phyloP scores from a whole-genome alignment of 805 yeast genomes.

The Ogataea angusta region DNA sequence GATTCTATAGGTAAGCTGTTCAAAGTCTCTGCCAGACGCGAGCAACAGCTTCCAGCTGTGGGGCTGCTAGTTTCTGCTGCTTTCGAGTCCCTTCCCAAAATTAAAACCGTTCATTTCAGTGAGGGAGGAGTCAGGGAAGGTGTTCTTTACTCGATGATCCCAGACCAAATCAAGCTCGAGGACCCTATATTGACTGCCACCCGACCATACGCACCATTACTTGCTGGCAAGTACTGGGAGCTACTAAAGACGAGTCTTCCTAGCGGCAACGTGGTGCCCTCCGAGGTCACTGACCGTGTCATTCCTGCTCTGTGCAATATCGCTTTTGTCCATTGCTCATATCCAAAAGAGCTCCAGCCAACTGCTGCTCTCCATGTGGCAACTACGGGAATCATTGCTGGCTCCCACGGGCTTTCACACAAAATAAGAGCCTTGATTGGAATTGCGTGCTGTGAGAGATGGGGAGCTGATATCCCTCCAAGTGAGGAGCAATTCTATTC shows the following conservation, averaged over 20 bases:
- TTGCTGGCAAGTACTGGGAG: slow-evolving; percentile 54
- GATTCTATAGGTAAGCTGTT: slow-evolving; percentile 44
- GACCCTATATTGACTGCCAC: slow-evolving; percentile 73
- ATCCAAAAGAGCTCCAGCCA: slow-evolving; percentile 73
- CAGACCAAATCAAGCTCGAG: slow-evolving; percentile 53
- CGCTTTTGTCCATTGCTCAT: slow-evolving; percentile 73
- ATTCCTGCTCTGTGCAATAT: slow-evolving; percentile 71
- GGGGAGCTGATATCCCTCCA: slow-evolving; percentile 77
- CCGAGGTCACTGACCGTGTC: slow-evolving; percentile 53
- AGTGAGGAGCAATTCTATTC: slow-evolving; percentile 46
- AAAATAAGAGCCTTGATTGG: slow-evolving; percentile 69
- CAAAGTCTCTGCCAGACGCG: slow-evolving; percentile 63
- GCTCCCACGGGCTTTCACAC: slow-evolving; percentile 73
- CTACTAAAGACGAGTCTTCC: slow-evolving; percentile 60
- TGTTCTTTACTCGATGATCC: slow-evolving; percentile 58
- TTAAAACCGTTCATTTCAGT: slow-evolving; percentile 62
- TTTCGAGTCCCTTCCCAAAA: slow-evolving; percentile 55
- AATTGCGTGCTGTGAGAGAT: slow-evolving; percentile 69
- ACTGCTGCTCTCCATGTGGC: slow-evolving; percentile 71
- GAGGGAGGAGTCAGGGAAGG: slow-evolving; percentile 84
- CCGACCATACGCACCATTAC: slow-evolving; percentile 65
- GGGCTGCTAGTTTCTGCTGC: slow-evolving; percentile 61
- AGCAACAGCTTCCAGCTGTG: slow-evolving; percentile 66
- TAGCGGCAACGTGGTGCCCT: slow-evolving; percentile 46
- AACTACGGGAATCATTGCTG: slow-evolving; percentile 70